Evolutionary conservation across 345 rosid genomes (phyloP).

Genomic region (Chamaenerion angustifolium): DNA sequence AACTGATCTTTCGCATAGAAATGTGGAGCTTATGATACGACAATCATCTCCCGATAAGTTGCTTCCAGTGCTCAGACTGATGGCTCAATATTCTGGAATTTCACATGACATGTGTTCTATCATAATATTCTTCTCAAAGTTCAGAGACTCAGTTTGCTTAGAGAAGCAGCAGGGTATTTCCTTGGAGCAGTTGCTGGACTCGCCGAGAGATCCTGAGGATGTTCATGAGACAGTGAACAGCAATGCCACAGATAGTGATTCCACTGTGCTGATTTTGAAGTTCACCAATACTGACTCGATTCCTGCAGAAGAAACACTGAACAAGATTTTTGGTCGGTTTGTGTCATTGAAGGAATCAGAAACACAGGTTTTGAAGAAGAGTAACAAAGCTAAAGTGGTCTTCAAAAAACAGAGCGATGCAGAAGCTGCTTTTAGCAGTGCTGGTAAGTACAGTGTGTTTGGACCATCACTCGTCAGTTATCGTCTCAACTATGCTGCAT

Average conservation of each 20-base stretch:
- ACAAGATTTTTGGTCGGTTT: conserved; percentile 73
- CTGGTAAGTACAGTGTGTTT: conserved; percentile 63
- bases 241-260: conserved; percentile 31
- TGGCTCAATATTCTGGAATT: conserved; percentile 26
- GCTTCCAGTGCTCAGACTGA: conserved; percentile 19
- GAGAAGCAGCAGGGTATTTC: conserved; percentile 7
- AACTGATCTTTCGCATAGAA: conserved; percentile 10
- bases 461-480: conserved; percentile 57
- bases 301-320: conserved; percentile 59
- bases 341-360: conserved; percentile 66
- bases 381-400: conserved; percentile 81
- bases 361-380: conserved; percentile 58
- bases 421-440: conserved; percentile 67
- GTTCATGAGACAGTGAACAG: not conserved
- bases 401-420: conserved; percentile 66
- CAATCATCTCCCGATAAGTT: conserved; percentile 21
- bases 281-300: conserved; percentile 48
- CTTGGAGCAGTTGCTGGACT: conserved; percentile 2
- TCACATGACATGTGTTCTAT: conserved; percentile 10
- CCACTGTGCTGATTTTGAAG: conserved; percentile 70
- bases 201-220: conserved; percentile 11
- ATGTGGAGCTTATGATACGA: conserved; percentile 10
- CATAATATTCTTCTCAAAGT: conserved; percentile 21
- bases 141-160: conserved; percentile 25
- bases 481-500: conserved; percentile 39